Base-by-base conservation (phyloP, 805 yeast genomes). In the Ogataea kodamae region DNA sequence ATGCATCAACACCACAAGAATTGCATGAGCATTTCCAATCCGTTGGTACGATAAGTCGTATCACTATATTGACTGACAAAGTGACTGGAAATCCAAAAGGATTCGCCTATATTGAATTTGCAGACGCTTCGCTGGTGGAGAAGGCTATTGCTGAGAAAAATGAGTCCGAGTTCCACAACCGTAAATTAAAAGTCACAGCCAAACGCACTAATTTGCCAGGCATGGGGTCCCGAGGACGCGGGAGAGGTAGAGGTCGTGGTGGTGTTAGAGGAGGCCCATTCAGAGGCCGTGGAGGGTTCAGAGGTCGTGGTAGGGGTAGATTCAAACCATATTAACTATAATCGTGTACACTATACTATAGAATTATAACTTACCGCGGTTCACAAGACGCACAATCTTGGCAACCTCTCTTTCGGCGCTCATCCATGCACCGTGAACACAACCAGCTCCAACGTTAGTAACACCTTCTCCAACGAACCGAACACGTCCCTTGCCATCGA, bases 201-300 rank as follows among this genome's bases (percentile, higher is more conserved):
- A 86, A 86, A 57, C 70, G 95, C 50, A 85, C 95, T 3, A 86
- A 87, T 48, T 59, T 85, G 13, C 95, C 94, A 2, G 90, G 90
- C 1, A 65, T 78, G 50, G 64, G 70, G 18, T 61, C 70, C 7
- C 43, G 64, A 34, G 72, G 79, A 8, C 56, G 78, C 17, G 71
- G 75, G 6, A 22, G 56, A 17, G 51, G 56, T 7, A 42, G 51
- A 4, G 50, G 56, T 5, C 34, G 61, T 20, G 46, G 50, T 3
- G 48, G 56, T 7, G 32, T 50, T 2, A 35, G 44, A 6, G 34
- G 43, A n/a, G 49, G 44, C 9, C 42, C 48, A 10, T 39, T 43
- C n/a, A 45, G 59, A 29, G 54, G 52, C 9, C 29, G 57, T 24
- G 43, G 51, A 20, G 53, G 46, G 10, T 46, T 52, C 11, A 33